phyloP scores from a whole-genome alignment of 768 basidiomycete genomes.

The Xerocomus brunneocitrinus region DNA sequence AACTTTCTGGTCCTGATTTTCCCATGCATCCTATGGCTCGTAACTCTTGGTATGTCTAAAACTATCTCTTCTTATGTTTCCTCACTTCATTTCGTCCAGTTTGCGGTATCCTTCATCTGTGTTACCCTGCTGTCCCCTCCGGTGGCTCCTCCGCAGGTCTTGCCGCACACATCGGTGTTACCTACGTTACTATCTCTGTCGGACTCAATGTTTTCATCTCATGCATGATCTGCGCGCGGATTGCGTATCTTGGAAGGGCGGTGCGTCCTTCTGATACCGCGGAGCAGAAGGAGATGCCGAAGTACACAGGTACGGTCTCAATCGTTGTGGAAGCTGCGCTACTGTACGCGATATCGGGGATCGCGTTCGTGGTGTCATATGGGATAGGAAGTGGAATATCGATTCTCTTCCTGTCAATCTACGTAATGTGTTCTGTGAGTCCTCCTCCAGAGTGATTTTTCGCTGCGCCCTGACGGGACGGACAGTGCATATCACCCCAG shows the following conservation, averaged over 20 bases:
- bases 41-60: neutral
- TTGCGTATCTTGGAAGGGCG: neutral
- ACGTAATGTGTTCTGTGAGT: neutral
- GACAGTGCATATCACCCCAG: constrained; percentile 12
- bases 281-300: neutral
- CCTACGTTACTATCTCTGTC: constrained; percentile 1
- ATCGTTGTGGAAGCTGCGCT: neutral
- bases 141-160: neutral
- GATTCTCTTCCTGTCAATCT: neutral
- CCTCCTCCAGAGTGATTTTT: neutral
- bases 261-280: neutral
- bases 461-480: neutral
- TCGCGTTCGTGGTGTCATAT: neutral
- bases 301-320: neutral
- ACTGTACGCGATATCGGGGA: neutral
- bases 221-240: constrained; percentile 6
- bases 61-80: neutral
- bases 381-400: neutral
- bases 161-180: neutral
- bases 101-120: neutral
- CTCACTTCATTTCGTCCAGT: neutral
- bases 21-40: neutral
- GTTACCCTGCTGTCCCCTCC: neutral
- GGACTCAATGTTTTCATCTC: neutral
- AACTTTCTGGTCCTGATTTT: neutral